phyloP scores from a whole-genome alignment of 805 yeast species.

The Lachancea quebecensis region DNA sequence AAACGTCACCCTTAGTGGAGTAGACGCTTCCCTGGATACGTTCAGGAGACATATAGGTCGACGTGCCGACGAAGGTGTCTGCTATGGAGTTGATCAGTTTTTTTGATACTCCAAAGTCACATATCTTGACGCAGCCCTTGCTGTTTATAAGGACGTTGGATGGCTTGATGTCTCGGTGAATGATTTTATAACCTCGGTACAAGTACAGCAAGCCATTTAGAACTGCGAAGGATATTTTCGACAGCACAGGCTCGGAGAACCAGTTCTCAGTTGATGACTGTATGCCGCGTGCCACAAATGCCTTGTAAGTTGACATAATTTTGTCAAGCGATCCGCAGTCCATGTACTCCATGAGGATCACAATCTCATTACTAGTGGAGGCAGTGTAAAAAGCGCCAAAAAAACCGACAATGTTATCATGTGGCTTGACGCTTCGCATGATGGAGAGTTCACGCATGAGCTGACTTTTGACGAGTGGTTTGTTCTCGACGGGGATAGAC shows the following conservation, averaged over 20 bases:
- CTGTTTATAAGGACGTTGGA: conserved; percentile 85
- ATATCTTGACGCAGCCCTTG: conserved; percentile 78
- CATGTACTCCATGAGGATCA: conserved; percentile 92
- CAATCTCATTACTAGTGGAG: conserved; percentile 50
- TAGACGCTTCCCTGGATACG: conserved; percentile 92
- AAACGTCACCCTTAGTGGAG: conserved; percentile 92
- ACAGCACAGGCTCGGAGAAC: conserved; percentile 51
- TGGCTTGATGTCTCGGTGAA: conserved; percentile 95
- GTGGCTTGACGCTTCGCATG: conserved; percentile 78
- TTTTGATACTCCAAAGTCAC: conserved; percentile 95
- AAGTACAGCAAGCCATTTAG: conserved; percentile 75
- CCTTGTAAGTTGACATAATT: conserved; percentile 51
- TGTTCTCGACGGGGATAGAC: conserved; percentile 77
- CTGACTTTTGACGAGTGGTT: conserved; percentile 38
- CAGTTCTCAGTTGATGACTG: conserved; percentile 14
- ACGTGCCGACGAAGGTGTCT: conserved; percentile 96
- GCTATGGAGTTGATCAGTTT: conserved; percentile 91
- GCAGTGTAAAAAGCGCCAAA: conserved; percentile 80
- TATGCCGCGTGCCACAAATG: conserved; percentile 5
- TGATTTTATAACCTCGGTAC: conserved; percentile 77
- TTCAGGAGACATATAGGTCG: conserved; percentile 97
- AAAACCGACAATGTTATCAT: conserved; percentile 77
- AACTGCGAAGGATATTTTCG: conserved; percentile 69
- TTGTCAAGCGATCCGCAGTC: conserved; percentile 91
- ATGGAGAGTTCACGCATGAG: conserved; percentile 83